These are phyloP conservation scores for Bruguiera gymnorhiza DNA, from an alignment of 345 rosid genomes.

Conservation along the genomic window DNA sequence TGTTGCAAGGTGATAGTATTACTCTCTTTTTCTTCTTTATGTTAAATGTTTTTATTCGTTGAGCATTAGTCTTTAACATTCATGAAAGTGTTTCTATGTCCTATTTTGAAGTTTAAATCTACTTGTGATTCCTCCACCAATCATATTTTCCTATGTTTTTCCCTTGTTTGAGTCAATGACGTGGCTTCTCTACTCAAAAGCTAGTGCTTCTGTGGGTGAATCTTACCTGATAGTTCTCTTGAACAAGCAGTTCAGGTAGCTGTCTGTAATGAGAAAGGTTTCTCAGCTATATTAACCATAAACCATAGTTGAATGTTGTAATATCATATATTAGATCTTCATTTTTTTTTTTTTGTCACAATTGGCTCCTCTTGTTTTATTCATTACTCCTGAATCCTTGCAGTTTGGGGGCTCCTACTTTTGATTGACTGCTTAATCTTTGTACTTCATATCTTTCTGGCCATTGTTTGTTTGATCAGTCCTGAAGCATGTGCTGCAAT, in stretches of 20 bases:
- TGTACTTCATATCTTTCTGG: conserved; percentile 7
- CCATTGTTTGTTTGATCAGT: conserved; percentile 20
- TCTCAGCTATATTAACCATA: too few species aligned
- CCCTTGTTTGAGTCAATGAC: too few species aligned
- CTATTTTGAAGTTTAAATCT: too few species aligned
- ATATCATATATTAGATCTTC: neutral
- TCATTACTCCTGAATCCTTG: neutral
- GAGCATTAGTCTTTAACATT: too few species aligned
- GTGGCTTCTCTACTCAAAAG: too few species aligned
- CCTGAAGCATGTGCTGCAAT: conserved; percentile 33
- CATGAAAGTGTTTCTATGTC: too few species aligned
- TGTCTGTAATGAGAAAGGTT: neutral
- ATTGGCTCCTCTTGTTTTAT: neutral
- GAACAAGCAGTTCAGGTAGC: neutral
- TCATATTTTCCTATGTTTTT: too few species aligned
- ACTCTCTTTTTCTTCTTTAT: neutral
- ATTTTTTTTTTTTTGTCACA: neutral
- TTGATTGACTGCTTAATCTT: conserved; percentile 1
- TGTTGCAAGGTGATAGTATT: conserved; percentile 74
- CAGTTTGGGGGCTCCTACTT: neutral
- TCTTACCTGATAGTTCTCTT: too few species aligned
- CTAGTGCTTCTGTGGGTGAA: too few species aligned
- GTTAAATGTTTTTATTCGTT: too few species aligned
- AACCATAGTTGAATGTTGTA: too few species aligned
- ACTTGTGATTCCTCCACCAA: too few species aligned